Evolutionary conservation across 2,329 filamentous ascomycete species (phyloP), one percentile per base, ranked within the genome.

Genomic region (Fusarium xylarioides): DNA sequence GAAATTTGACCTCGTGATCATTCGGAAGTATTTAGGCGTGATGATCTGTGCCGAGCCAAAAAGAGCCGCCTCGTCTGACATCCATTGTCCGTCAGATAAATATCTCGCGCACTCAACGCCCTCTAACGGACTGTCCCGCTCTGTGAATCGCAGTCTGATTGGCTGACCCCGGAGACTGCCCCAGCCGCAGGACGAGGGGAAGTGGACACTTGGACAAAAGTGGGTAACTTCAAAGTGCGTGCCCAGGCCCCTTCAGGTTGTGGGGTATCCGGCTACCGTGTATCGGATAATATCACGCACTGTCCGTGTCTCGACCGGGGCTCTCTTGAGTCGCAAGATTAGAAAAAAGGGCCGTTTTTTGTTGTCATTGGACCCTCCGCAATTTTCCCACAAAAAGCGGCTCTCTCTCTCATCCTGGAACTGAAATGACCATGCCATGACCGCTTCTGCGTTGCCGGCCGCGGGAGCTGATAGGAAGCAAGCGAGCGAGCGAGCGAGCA

Each of bases 181-280:
- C 74, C 72, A 76, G 70, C 74, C 67, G 72, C 74, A 67, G 43
- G 68, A 77, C 71, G 75, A 77, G 75, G 75, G 75, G 75, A 77
- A 76, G 71, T 76, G 74, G 74, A 44, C 40, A 66, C 32, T 53
- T 53, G 34, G 19, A 40, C 32, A 58, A 34, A 23, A 34, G 49
- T 61, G 63, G 65, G 35, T 32, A 61, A 34, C 21, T 18, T 52
- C 52, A 52, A 37, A 26, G 38, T 50, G 63, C 42, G 50, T 61
- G 63, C 42, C 26, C 26, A 26, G 26, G 26, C 26, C 50, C 47
- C 50, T 49, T 71, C 66, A 71, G 66, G 44, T 44, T 74, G 70
- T 73, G 70, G 70, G 70, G 70, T 73, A 73, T 59, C 1, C 7
- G 11, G 4, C n/a, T 11, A 71, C 70, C 30, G 62, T 73, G 43